These are phyloP conservation scores for Xerocomus amazonicus DNA, from an alignment of 1,284 basidiomycete species.

Conservation along the genomic window DNA sequence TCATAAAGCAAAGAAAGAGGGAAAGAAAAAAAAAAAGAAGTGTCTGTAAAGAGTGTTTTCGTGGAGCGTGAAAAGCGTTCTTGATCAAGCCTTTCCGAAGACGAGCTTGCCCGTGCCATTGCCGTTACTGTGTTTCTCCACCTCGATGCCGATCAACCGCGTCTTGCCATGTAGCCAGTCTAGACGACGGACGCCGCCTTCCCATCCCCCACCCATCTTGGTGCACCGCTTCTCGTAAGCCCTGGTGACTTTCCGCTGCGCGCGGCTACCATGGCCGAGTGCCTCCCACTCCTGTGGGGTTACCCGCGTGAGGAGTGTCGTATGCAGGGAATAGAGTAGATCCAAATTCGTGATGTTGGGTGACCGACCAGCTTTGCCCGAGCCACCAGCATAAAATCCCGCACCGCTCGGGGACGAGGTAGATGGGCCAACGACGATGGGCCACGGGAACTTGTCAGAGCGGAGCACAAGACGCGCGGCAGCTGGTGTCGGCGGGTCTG, in stretches of 20 bases:
- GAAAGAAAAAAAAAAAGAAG: neutral
- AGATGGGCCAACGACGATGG: constrained; percentile 44
- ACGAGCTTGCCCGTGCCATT: constrained; percentile 46
- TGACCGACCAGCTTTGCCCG: constrained; percentile 33
- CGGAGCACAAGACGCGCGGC: constrained; percentile 51
- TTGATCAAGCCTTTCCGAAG: constrained; percentile 41
- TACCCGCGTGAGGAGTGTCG: constrained; percentile 51
- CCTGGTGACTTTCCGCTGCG: constrained; percentile 51
- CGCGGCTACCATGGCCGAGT: constrained; percentile 50
- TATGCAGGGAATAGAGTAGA: constrained; percentile 57
- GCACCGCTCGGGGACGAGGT: constrained; percentile 22
- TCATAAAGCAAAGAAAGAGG: neutral
- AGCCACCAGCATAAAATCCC: constrained; percentile 31
- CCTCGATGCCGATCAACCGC: constrained; percentile 57
- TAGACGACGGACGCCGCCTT: constrained; percentile 58
- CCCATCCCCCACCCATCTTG: constrained; percentile 62
- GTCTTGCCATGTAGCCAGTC: constrained; percentile 67
- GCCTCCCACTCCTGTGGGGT: constrained; percentile 63
- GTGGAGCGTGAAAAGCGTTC: neutral
- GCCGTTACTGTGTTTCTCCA: constrained; percentile 44
- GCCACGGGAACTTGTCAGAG: constrained; percentile 60
- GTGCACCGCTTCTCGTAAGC: constrained; percentile 63
- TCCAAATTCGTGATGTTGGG: constrained; percentile 56
- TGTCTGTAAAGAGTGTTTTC: neutral
- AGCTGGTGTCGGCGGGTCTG: constrained; percentile 49